These are phyloP conservation scores for Mortierella claussenii DNA, from an alignment of 192 early-diverging fungal species.

Conservation along the genomic window DNA sequence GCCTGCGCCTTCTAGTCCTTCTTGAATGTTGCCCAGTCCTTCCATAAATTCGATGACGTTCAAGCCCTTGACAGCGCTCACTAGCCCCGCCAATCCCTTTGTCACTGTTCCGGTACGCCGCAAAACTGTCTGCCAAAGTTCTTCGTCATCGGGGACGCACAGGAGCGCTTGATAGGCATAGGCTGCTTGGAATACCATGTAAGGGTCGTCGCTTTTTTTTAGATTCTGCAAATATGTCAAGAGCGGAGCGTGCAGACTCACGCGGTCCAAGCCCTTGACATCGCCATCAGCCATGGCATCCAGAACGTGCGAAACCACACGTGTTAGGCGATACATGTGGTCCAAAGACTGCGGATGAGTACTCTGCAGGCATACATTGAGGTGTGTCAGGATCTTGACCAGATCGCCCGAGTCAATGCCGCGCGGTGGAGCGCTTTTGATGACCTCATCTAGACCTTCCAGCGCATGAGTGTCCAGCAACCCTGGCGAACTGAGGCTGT, in stretches of 20 bases:
- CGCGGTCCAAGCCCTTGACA: constrained; percentile 13
- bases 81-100: background rate
- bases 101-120: background rate
- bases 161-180: too few relatives aligned
- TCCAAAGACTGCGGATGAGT: background rate
- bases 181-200: constrained; percentile 11
- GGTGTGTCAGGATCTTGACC: constrained; percentile 3
- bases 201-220: background rate
- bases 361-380: background rate
- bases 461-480: background rate
- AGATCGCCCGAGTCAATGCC: constrained; percentile 10
- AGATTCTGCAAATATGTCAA: background rate
- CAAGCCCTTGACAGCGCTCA: constrained; percentile 5
- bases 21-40: constrained; percentile 5
- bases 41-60: constrained; percentile 1
- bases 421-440: background rate
- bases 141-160: too few relatives aligned
- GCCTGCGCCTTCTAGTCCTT: background rate
- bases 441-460: constrained; percentile 11
- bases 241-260: background rate
- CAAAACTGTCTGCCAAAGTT: background rate
- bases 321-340: background rate
- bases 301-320: constrained; percentile 1
- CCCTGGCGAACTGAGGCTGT: background rate
- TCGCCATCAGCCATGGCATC: constrained; percentile 13